Evolutionary conservation across 148 eudicot genomes (phyloP).

Genomic region (Rheum nobile): DNA sequence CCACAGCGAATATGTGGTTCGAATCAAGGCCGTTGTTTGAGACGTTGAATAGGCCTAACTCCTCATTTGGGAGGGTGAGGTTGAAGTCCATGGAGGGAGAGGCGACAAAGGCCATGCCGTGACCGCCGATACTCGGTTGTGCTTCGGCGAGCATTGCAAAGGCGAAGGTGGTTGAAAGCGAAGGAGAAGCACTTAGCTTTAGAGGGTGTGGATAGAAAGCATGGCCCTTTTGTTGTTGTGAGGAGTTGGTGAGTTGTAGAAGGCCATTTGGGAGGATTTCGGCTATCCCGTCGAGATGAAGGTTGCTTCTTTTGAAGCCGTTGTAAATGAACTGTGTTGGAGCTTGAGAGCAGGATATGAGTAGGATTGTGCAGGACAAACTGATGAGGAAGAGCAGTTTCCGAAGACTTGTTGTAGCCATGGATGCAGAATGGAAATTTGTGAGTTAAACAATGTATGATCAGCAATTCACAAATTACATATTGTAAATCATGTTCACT

Average conservation of each 20-base stretch:
- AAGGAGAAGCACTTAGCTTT: not conserved
- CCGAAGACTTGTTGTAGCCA: not conserved
- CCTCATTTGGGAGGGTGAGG: not conserved
- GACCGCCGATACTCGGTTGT: not conserved
- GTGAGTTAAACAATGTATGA: not conserved
- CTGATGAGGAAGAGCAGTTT: not conserved
- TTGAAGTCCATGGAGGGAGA: constrained; percentile 2
- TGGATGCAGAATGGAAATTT: not conserved
- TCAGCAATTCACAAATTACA: too few relatives aligned
- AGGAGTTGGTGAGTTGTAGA: constrained; percentile 1
- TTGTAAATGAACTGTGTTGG: constrained; percentile 10
- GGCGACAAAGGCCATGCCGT: constrained; percentile 2
- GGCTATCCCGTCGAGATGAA: constrained; percentile 6
- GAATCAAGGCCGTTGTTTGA: not conserved
- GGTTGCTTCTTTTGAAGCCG: constrained; percentile 8
- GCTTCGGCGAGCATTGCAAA: not conserved
- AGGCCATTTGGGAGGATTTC: constrained; percentile 1
- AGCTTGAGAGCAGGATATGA: not conserved
- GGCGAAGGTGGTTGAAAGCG: not conserved
- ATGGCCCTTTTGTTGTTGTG: not conserved
- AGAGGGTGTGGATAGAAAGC: constrained; percentile 3
- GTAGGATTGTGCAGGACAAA: not conserved
- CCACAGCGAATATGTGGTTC: not conserved
- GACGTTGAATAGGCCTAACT: not conserved
- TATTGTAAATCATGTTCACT: too few relatives aligned